Evolutionary conservation across 331 rosid species (phyloP), one percentile per base, ranked within the genome.

Genomic region (Erythrophleum ivorense): DNA sequence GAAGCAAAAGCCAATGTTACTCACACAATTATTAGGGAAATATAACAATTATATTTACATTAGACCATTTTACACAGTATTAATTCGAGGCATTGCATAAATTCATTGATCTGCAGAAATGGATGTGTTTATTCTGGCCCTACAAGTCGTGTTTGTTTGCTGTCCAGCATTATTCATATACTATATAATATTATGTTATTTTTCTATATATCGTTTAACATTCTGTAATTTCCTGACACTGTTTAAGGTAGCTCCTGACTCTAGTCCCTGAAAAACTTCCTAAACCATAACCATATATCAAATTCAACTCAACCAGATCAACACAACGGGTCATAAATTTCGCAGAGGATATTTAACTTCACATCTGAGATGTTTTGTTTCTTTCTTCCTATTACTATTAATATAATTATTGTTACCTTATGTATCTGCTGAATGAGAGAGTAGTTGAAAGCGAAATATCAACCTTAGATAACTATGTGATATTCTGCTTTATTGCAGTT

Each of bases 221-320:
- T 83, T 81, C 88, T 80, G 92, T 24, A 24, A 24, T 75, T 84
- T 80, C 59, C 88, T 85, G 92, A 90, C 92, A 85, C 70, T 76
- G 76, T 60, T 60, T 72, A 78, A 81, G 81, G 82, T 78, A 78
- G 75, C 83, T 85, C 85, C 82, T 83, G 66, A 85, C 81, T 80
- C 71, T 81, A 84, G 67, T 62, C 9, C 84, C 78, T 76, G 58
- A 70, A 84, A 57, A 81, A 40, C 75, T 60, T 72, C 72, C 54
- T 69, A 69, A 76, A 66, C 71, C 71, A 71, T 82, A 46, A 57
- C 72, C 70, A 76, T 80, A 73, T 74, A 77, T 88, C 83, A 82
- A 54, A 68, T 80, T 78, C 79, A 58, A 72, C 71, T 54, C n/a
- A 62, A 43, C 48, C 48, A 84, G 16, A 36, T 36, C 40, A 24